Base-by-base conservation (phyloP, 139 green algal genomes). In the Nannochloris sp. region DNA sequence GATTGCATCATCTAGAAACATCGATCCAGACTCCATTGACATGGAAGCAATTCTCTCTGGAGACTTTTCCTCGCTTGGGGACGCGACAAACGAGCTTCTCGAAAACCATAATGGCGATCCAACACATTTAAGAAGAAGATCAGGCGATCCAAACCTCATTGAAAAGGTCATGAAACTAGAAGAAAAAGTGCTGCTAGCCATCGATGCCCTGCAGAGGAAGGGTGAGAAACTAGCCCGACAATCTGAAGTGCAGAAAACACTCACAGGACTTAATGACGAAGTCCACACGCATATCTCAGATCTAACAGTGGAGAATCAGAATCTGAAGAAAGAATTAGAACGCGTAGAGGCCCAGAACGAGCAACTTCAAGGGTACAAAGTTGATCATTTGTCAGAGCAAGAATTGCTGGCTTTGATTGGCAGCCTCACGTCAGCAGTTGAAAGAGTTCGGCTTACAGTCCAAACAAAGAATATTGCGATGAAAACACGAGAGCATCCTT, bases 371-470 rank as follows among this genome's bases (percentile, higher is more conserved):
- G 76, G 76, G 16, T 82, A 82, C 54, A 57, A 55, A 25, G 44
- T 82, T 54, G 76, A 83, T 59, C 55, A 71, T 44, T 68, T 79
- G 58, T 51, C 43, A n/a, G 54, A 75, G 34, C 63, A 69, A 50
- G 64, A 82, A 44, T 75, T 83, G 34, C 56, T 56, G 4, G 63
- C 63, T 10, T 69, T 83, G 19, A 79, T 83, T 23, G 51, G 44
- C 29, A 56, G 21, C 7, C 69, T 83, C 6, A 78, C 66, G 3
- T 27, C 72, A 66, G 73, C 73, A 18, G 76, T 83, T 46, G 76
- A 83, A 34, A 46, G 76, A 5, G 76, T 83, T 49, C 64, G 76
- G 11, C 71, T 83, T 56, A 83, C 76, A 4, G 76, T 83, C 54
- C 72, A 78, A 75, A 66, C 75, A 29, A 67, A 71, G 2, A 48